Conservation (phyloP, 2,329 filamentous ascomycete genomes). For the Sclerotinia trifoliorum region DNA sequence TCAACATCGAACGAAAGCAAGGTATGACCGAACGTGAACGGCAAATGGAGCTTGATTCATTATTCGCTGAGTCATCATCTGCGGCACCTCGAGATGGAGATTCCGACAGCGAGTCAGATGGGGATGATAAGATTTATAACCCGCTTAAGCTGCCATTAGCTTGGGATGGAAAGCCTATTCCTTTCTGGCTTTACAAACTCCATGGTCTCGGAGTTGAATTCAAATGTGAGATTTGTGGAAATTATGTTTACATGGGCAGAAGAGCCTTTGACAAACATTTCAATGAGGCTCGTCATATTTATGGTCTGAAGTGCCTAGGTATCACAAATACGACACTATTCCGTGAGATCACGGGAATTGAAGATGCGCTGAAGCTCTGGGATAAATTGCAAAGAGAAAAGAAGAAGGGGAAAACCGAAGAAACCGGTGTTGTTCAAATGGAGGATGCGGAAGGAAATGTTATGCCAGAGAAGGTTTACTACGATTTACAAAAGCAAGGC, state of each 20-base stretch:
- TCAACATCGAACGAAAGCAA: constrained; percentile 94
- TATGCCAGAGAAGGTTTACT: constrained; percentile 98
- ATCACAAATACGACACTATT: constrained; percentile 90
- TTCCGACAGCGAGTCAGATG: constrained; percentile 68
- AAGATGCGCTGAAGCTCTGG: constrained; percentile 85
- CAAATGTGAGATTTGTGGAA: constrained; percentile 93
- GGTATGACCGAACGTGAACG: constrained; percentile 97
- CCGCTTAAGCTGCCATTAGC: constrained; percentile 91
- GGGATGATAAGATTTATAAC: constrained; percentile 90
- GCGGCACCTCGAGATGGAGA: constrained; percentile 44
- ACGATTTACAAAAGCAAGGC: constrained; percentile 90
- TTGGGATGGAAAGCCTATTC: constrained; percentile 98
- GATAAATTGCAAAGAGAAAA: constrained; percentile 88
- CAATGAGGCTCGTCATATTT: constrained; percentile 88
- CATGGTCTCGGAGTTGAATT: constrained; percentile 95
- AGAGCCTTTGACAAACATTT: constrained; percentile 98
- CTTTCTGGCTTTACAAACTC: constrained; percentile 97
- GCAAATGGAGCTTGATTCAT: constrained; percentile 86
- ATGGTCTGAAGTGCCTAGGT: constrained; percentile 89
- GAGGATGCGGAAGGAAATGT: constrained; percentile 97
- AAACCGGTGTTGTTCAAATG: constrained; percentile 93
- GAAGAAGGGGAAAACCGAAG: constrained; percentile 71
- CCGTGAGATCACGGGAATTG: constrained; percentile 88
- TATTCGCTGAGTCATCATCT: constrained; percentile 61
- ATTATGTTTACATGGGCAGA: constrained; percentile 98